These are phyloP conservation scores for Colletotrichum sp. DNA, from an alignment of 2,329 filamentous ascomycete species.

Conservation along the genomic window DNA sequence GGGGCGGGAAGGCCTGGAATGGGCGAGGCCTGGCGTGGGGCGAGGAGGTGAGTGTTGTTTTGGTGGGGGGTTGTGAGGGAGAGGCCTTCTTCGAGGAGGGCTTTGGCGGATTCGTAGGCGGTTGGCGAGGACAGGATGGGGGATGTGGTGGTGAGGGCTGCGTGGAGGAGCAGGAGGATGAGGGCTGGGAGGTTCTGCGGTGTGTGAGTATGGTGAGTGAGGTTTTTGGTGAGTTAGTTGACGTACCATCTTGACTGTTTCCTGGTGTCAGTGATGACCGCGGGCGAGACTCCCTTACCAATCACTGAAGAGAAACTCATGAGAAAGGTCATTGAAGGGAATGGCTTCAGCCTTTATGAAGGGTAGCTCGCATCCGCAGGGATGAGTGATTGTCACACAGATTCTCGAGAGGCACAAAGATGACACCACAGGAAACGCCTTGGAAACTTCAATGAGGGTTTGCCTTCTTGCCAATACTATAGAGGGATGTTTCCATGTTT, in stretches of 20 bases:
- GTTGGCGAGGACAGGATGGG: neutral
- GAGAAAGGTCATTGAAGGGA: neutral
- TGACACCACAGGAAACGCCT: neutral
- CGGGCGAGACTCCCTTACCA: neutral
- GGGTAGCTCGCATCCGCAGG: rapidly evolving
- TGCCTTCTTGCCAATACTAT: neutral
- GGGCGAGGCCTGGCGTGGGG: neutral
- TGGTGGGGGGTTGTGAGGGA: neutral
- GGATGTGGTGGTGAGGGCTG: neutral
- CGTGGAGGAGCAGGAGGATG: neutral
- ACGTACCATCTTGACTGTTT: neutral
- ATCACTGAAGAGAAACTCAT: neutral
- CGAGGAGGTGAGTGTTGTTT: neutral
- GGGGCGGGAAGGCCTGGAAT: neutral
- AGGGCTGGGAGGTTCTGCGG: neutral
- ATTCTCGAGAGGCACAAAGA: neutral
- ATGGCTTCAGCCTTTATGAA: neutral
- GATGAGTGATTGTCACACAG: neutral
- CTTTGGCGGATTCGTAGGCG: neutral
- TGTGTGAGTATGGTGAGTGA: neutral
- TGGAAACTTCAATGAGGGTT: neutral
- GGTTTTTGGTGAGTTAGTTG: neutral
- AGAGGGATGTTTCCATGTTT: neutral
- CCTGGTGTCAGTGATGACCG: neutral
- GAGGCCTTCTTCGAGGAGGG: too few relatives aligned